These are phyloP conservation scores for Apiotrichum sp. DNA, from an alignment of 1,284 basidiomycete genomes.

Conservation along the genomic window DNA sequence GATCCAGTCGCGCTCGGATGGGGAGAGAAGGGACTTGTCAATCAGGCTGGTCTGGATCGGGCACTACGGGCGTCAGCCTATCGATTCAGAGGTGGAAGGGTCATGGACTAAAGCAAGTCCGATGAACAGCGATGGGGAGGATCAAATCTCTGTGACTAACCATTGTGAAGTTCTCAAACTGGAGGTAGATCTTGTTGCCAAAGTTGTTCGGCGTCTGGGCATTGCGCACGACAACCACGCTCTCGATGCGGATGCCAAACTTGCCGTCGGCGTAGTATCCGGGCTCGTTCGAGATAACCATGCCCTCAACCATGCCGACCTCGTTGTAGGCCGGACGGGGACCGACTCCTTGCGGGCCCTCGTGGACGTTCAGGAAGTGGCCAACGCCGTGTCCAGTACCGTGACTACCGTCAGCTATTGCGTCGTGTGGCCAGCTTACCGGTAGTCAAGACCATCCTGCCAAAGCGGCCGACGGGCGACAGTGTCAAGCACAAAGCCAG, in stretches of 20 bases:
- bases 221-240: constrained; percentile 68
- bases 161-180: constrained; percentile 81
- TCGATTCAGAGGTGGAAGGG: too few relatives aligned
- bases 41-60: constrained; percentile 86
- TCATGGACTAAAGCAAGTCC: too few relatives aligned
- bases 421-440: constrained; percentile 30
- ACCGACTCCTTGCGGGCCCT: constrained; percentile 86
- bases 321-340: constrained; percentile 59
- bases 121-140: too few relatives aligned
- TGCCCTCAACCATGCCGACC: constrained; percentile 67
- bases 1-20: constrained; percentile 71
- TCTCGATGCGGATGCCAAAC: constrained; percentile 93
- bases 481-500: constrained; percentile 57
- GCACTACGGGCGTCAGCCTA: constrained; percentile 50
- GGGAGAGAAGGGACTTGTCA: constrained; percentile 59
- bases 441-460: constrained; percentile 74
- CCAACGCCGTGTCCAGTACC: constrained; percentile 93
- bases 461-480: constrained; percentile 79
- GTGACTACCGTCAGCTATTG: constrained; percentile 51
- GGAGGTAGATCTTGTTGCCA: constrained; percentile 71
- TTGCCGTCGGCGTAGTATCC: constrained; percentile 89
- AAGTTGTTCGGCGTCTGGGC: constrained; percentile 75
- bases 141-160: too few relatives aligned
- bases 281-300: constrained; percentile 89
- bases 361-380: constrained; percentile 87